These are phyloP conservation scores for Diaporthe sp. DNA, from an alignment of 2,329 filamentous ascomycete species.

Conservation along the genomic window DNA sequence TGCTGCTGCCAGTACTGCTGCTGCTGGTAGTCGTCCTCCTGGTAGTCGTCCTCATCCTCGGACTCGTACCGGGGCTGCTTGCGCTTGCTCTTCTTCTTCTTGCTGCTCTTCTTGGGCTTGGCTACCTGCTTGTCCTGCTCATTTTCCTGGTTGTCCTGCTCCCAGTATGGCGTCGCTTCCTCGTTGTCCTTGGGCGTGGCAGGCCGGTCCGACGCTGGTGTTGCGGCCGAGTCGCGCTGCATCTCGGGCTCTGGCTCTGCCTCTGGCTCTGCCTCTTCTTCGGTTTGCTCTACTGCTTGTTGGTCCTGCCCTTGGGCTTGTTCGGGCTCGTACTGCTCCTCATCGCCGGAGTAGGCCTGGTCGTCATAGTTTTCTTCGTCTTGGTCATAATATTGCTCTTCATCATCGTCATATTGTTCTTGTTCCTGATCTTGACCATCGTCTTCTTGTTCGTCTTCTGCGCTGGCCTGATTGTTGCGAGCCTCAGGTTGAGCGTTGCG, in stretches of 20 bases:
- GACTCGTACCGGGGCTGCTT: constrained; percentile 36
- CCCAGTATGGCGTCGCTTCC: constrained; percentile 48
- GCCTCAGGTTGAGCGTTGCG: constrained; percentile 16
- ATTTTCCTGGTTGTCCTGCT: constrained; percentile 45
- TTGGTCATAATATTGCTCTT: constrained; percentile 38
- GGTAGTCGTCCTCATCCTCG: constrained; percentile 41
- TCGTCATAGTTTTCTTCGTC: constrained; percentile 40
- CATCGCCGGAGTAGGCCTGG: constrained; percentile 37
- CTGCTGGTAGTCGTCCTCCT: constrained; percentile 44
- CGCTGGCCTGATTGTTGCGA: constrained; percentile 34
- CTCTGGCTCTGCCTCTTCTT: constrained; percentile 54
- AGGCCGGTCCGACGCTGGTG: constrained; percentile 48
- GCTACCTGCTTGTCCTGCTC: constrained; percentile 47
- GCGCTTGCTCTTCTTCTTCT: constrained; percentile 42
- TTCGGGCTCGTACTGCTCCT: constrained; percentile 43
- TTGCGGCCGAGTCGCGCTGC: constrained; percentile 66
- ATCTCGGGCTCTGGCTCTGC: constrained; percentile 73
- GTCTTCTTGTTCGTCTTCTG: constrained; percentile 38
- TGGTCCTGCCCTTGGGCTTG: constrained; percentile 43
- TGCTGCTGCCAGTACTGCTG: constrained; percentile 45
- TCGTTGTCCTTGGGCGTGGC: constrained; percentile 51
- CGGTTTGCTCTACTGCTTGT: constrained; percentile 44
- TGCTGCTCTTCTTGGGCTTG: constrained; percentile 45
- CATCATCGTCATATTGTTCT: constrained; percentile 40
- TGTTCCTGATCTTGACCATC: constrained; percentile 34